Conservation (phyloP, 495 filamentous ascomycete species). For the Hyaloscypha bicolor region DNA sequence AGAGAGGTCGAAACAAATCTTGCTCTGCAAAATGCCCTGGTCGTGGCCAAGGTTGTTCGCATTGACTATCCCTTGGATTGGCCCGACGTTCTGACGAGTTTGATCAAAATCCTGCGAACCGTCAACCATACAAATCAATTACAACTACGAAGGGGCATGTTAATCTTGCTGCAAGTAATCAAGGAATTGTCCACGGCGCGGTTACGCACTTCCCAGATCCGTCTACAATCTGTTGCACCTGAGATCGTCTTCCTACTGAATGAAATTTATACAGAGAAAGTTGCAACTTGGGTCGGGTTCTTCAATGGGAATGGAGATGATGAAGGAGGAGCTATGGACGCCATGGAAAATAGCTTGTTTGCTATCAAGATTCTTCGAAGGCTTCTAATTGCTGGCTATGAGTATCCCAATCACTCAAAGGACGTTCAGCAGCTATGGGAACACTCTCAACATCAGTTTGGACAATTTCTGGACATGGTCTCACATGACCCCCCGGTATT, state of each 20-base stretch:
- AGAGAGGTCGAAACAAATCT: conserved; percentile 72
- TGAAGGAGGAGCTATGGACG: conserved; percentile 58
- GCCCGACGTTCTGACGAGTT: conserved; percentile 57
- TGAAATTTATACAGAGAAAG: conserved; percentile 73
- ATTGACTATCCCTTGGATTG: conserved; percentile 89
- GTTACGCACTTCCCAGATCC: conserved; percentile 66
- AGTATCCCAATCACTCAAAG: conserved; percentile 74
- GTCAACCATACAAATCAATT: conserved; percentile 47
- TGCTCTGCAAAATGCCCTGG: conserved; percentile 83
- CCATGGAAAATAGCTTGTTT: conserved; percentile 73
- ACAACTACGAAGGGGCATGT: conserved; percentile 68
- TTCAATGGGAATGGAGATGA: conserved; percentile 56
- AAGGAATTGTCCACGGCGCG: conserved; percentile 87
- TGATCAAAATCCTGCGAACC: conserved; percentile 62
- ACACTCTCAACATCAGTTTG: conserved; percentile 69
- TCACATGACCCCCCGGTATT: conserved; percentile 51
- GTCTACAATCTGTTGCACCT: conserved; percentile 73
- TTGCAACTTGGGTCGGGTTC: conserved; percentile 68
- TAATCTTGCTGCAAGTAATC: conserved; percentile 79
- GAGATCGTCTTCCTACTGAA: conserved; percentile 78
- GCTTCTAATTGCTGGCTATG: conserved; percentile 79
- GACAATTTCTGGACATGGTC: conserved; percentile 60
- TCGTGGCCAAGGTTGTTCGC: conserved; percentile 82
- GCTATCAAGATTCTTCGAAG: conserved; percentile 80
- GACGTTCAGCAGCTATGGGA: conserved; percentile 79